These are phyloP conservation scores for Gloeostereum incarnatum DNA, from an alignment of 768 basidiomycete species.

Conservation along the genomic window DNA sequence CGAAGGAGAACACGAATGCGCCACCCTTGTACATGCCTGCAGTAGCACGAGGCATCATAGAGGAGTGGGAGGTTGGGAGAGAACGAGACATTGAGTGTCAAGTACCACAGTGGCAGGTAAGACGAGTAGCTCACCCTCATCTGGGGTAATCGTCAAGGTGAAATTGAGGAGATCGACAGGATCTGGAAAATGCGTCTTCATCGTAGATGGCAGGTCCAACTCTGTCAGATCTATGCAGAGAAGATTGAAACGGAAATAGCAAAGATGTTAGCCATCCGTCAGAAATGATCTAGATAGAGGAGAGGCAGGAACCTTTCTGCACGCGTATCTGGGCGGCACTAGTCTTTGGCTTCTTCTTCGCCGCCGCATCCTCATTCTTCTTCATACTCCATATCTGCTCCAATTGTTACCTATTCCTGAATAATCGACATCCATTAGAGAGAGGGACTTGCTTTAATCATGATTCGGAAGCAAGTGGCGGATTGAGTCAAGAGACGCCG, in stretches of 20 bases:
- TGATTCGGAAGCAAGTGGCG: slow-evolving; percentile 7
- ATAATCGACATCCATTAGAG: background rate
- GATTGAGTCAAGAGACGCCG: slow-evolving; percentile 6
- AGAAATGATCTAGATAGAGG: background rate
- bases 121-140: slow-evolving; percentile 63
- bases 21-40: slow-evolving; percentile 98
- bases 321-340: slow-evolving; percentile 97
- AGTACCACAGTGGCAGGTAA: background rate
- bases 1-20: slow-evolving; percentile 87
- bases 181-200: slow-evolving; percentile 94
- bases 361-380: slow-evolving; percentile 96
- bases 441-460: slow-evolving; percentile 11
- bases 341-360: slow-evolving; percentile 98
- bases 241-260: background rate
- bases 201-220: slow-evolving; percentile 90
- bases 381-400: slow-evolving; percentile 98
- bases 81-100: slow-evolving; percentile 2
- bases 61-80: background rate
- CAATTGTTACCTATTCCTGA: background rate
- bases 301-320: slow-evolving; percentile 76
- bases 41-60: background rate
- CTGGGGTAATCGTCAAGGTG: slow-evolving; percentile 88
- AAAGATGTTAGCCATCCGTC: no score
- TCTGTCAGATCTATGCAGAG: slow-evolving; percentile 77
- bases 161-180: slow-evolving; percentile 94